A percentile compares a stretch with the other conserved stretches of the same genome.
Evolutionary conservation across 306 rosid species (phyloP).

Genomic region (Fagus sylvatica): DNA sequence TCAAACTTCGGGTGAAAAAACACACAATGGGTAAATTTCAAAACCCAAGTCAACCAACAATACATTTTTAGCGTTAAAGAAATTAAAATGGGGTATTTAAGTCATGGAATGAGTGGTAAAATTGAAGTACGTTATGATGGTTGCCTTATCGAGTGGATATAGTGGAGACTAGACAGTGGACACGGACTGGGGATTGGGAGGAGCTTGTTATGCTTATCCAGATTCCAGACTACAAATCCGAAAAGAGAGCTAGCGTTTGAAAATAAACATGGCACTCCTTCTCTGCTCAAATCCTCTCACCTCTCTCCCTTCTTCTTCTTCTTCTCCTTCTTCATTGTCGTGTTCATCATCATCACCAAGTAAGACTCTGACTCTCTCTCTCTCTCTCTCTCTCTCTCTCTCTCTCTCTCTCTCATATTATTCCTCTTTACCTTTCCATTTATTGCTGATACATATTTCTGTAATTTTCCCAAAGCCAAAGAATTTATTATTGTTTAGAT

Average conservation of each 20-base stretch:
- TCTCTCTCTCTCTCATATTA: background rate
- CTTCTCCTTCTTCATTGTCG: conserved; percentile 32
- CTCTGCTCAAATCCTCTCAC: conserved; percentile 52
- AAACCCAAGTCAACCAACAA: too few species aligned
- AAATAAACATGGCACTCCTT: conserved; percentile 48
- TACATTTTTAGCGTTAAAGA: too few species aligned
- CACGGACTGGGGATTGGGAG: background rate
- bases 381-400: background rate
- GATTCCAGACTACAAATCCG: background rate
- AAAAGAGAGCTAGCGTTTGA: background rate
- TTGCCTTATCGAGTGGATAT: background rate
- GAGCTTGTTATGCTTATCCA: background rate
- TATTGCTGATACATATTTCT: background rate
- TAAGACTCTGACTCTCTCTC: conserved; percentile 28
- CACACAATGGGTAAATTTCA: too few species aligned
- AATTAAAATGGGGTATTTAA: too few species aligned
- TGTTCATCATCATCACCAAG: conserved; percentile 27
- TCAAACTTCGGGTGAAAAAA: too few species aligned
- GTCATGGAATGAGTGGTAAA: too few species aligned
- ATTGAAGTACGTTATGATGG: too few species aligned
- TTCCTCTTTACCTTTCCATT: background rate
- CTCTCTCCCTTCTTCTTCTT: conserved; percentile 30
- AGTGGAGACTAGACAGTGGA: background rate
- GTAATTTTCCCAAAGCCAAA: background rate
- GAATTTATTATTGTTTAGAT: too few species aligned